These are phyloP conservation scores for Dictyostelium purpureum DNA, from an alignment of 78 protist genomes.

Conservation along the genomic window DNA sequence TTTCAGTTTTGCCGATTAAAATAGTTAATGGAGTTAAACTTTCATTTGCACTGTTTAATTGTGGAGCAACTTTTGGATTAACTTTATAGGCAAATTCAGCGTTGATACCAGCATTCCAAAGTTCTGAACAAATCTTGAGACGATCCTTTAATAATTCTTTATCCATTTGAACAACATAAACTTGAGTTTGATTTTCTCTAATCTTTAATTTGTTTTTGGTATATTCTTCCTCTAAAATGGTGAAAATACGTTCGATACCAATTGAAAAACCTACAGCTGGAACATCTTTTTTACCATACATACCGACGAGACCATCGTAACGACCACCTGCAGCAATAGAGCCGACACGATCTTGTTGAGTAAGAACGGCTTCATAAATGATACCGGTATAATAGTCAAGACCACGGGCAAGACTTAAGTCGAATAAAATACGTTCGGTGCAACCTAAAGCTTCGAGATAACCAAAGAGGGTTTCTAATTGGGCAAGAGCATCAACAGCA, in stretches of 20 bases:
- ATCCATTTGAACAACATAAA: slow-evolving; percentile 67
- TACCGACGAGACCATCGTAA: slow-evolving; percentile 95
- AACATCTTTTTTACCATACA: slow-evolving; percentile 82
- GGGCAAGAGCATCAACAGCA: slow-evolving; percentile 80
- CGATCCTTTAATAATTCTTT: slow-evolving; percentile 76
- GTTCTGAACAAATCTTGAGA: slow-evolving; percentile 34
- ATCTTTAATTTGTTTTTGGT: not conserved
- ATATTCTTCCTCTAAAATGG: slow-evolving; percentile 81
- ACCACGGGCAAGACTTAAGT: slow-evolving; percentile 94
- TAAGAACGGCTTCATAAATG: slow-evolving; percentile 92
- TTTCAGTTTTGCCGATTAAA: slow-evolving; percentile 87
- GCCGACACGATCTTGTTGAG: slow-evolving; percentile 83
- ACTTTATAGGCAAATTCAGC: slow-evolving; percentile 81
- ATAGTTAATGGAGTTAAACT: slow-evolving; percentile 71
- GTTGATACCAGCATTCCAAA: slow-evolving; percentile 90
- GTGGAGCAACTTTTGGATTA: slow-evolving; percentile 71
- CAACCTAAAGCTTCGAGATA: slow-evolving; percentile 56
- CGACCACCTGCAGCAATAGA: slow-evolving; percentile 97
- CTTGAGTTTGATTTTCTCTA: slow-evolving; percentile 62
- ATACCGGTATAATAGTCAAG: slow-evolving; percentile 97
- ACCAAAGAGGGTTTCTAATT: slow-evolving; percentile 66
- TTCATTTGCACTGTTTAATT: slow-evolving; percentile 76
- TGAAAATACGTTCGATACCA: slow-evolving; percentile 95
- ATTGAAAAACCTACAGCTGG: slow-evolving; percentile 96
- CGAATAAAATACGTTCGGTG: slow-evolving; percentile 84